Base-by-base conservation (phyloP, 495 filamentous ascomycete species). In the Trichoderma gamsii region DNA sequence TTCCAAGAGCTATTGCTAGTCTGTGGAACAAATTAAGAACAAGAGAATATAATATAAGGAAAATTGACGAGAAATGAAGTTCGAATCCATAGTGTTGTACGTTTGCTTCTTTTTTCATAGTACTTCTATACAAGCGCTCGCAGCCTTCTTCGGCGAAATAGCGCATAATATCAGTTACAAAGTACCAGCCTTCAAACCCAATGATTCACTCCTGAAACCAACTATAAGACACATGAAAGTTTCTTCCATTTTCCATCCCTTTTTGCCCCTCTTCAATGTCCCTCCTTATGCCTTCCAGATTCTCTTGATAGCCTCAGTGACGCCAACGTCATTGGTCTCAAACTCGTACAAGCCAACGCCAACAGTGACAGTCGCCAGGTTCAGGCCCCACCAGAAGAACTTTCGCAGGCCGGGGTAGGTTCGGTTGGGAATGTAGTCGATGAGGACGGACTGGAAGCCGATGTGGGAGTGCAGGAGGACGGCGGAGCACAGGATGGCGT, bases 301-400 rank as follows among this genome's bases (percentile, higher is more conserved):
- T 71, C 90, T 85, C 84, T 89, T 92, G 69, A 96, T 82, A 38
- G 89, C 88, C 83, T 96, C 93, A 18, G 92, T 97, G 68, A 99
- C 74, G 66, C 95, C 95, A 49, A 99, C 92, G 73, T 99, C 95
- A 76, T 97, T 97, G n/a, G 95, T 99, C 88, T 99, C 93, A 76
- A 98, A 97, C 82, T 97, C 93, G 80, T 98, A 99, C 68, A 97
- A 84, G 64, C 93, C 94, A 71, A 96, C 81, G 32, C 89, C 92
- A 49, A 95, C 94, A 65, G 90, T 80, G 65, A 91, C 79, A 44
- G 96, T 96, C 71, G 86, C 88, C 66, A 82, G 84, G 73, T 91
- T 91, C 64, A 97, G 87, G 41, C 83, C 82, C 93, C 92, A 98
- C 76, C 83, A 84, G 76, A 89, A 82, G 46, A 81, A 32, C 68